Base-by-base conservation (phyloP, 2,329 filamentous ascomycete species). In the Leptographium galeiforme region DNA sequence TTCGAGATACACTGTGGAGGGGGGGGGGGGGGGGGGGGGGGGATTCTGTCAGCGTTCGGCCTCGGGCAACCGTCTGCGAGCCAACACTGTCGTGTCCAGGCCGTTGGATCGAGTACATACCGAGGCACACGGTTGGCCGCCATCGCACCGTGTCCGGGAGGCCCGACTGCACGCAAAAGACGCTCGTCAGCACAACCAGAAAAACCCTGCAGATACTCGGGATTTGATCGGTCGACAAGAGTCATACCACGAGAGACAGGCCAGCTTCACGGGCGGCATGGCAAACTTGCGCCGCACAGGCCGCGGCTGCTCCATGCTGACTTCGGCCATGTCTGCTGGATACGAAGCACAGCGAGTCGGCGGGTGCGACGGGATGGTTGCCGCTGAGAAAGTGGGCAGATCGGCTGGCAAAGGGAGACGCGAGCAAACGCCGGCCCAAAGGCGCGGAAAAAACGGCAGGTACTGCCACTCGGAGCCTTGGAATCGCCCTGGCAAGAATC, bases 181-280 rank as follows among this genome's bases (percentile, higher is more conserved):
- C 8, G 14, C 8, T 33, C 8, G 48, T 50, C 48, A 41, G 48
- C 11, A 32, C 12, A 13, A 7, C 16, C 19, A 2, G 18, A 48
- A 11, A n/a, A 11, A 16, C 14, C 10, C 4, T 7, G 14, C 6
- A n/a, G 45, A 12, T 30, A 12, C 2, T 2, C 14, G 25, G 25
- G 18, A 8, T 45, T 30, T 6, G 6, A 30, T 10, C 18, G 8
- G 6, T 19, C 14, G 11, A 30, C 32, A 8, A 5, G 36, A 43
- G 10, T 41, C 48, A 8, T 68, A 75, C 73, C 73, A 76, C 52
- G 72, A 68, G 54, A 76, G 66, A 58, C 73, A 76, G 25, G 73
- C 73, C 50, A 72, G 66, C 61, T 76, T 76, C 33, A 75, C 72
- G 1, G 73, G 73, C 49, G 73, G 73, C 33, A 67, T 66, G 46